Base-by-base conservation (phyloP, 345 rosid species). In the Eucalyptus polybractea region DNA sequence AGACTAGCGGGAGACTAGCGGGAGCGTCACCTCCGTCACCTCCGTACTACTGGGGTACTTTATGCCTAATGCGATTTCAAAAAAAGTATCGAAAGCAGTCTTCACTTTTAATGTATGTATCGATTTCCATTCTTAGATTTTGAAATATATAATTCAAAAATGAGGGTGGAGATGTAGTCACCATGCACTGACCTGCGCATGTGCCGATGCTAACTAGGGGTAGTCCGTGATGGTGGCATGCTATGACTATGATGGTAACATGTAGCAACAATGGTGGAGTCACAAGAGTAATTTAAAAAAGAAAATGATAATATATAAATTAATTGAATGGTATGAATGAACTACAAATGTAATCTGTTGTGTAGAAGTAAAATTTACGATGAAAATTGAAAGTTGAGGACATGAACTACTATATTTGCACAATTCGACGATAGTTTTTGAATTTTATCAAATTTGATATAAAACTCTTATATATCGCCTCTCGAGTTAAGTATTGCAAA, bases 41-140 rank as follows among this genome's bases (percentile, higher is more conserved):
- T 25, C 6, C 29, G 62, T 56, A 56, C 62, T 2, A 2, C 0
- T 25, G 13, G 6, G 62, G 2, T 56, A 25, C 29, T 56, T 56
- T 13, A 56, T 10, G 13, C 29, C 29, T 15, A 31, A 27, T 13
- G 33, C 8, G 2, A 27, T 60, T 12, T 60, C 4, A 29, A 60
- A 7, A 29, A 29, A 12, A 27, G 31, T 27, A 60, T 60, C 2
- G 0, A 27, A 62, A 29, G 8, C 8, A 2, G 0, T 27, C 31
- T 27, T 60, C 31, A 60, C 12, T 27, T 11, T 27, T 60, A 0
- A 1, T 2, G 0, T 4, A 0, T 4, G 6, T 56, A 24, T 10
- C 6, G 0, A 56, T 56, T 22, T 22, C 1, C 3, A 24, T 56
- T 56, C 13, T 56, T 24, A 56, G 6, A 56, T 56, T 56, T 24